Evolutionary conservation across 164 flowering plant genomes (phyloP).

Genomic region (Brasenia schreberi): DNA sequence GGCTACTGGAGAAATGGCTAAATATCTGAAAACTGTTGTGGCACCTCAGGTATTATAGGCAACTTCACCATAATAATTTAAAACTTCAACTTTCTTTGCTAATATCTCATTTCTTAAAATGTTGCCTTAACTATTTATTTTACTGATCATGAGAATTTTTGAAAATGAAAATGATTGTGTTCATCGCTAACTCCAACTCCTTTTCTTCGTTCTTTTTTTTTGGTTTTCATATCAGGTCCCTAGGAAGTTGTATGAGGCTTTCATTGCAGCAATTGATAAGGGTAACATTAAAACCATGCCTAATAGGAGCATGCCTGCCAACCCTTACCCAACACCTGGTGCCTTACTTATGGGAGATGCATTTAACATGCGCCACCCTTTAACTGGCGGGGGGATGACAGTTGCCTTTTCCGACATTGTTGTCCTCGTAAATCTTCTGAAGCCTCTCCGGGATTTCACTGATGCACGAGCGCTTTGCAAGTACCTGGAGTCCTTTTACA

Average conservation of each 20-base stretch:
- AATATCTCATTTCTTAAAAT: too few relatives aligned
- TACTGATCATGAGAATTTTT: too few relatives aligned
- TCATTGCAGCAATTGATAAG: slow-evolving; percentile 59
- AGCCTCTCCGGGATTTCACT: slow-evolving; percentile 48
- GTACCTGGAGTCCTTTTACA: slow-evolving; percentile 72
- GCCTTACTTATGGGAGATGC: slow-evolving; percentile 92
- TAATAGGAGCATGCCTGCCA: slow-evolving; percentile 95
- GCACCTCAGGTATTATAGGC: slow-evolving; percentile 65
- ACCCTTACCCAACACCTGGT: slow-evolving; percentile 83
- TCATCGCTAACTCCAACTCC: too few relatives aligned
- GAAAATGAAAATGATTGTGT: too few relatives aligned
- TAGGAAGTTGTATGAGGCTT: slow-evolving; percentile 43
- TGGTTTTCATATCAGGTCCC: slow-evolving; percentile 36
- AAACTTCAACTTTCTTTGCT: not conserved
- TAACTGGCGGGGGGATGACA: slow-evolving; percentile 96
- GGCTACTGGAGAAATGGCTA: slow-evolving; percentile 81
- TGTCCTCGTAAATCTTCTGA: slow-evolving; percentile 68
- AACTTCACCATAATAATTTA: not conserved
- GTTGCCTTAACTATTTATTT: too few relatives aligned
- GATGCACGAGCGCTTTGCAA: slow-evolving; percentile 67
- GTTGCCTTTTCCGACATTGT: slow-evolving; percentile 85
- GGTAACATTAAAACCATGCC: slow-evolving; percentile 89
- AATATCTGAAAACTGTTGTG: slow-evolving; percentile 64
- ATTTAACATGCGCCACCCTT: slow-evolving; percentile 86
- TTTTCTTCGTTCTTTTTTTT: not conserved